These are phyloP conservation scores for Candida rishiriensis DNA, from an alignment of 805 yeast species.

Conservation along the genomic window DNA sequence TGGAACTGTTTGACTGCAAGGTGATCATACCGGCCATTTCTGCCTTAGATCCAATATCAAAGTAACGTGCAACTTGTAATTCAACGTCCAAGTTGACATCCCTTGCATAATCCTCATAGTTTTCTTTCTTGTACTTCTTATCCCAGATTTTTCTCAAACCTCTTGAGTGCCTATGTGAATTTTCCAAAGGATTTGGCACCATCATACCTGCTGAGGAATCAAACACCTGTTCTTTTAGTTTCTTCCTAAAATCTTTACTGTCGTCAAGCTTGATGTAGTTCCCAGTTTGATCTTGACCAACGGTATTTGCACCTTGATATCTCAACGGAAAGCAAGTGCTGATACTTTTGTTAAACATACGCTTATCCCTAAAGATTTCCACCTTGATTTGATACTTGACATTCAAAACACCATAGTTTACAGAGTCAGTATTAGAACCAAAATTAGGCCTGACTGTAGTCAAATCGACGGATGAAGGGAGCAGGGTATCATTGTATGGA, in stretches of 20 bases:
- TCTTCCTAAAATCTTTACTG: not conserved
- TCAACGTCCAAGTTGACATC: slow-evolving; percentile 5
- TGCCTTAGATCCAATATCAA: slow-evolving; percentile 5
- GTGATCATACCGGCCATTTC: slow-evolving; percentile 2
- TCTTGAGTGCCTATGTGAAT: slow-evolving; percentile 8
- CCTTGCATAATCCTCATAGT: slow-evolving; percentile 3
- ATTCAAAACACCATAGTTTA: not conserved
- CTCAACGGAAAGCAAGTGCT: not conserved
- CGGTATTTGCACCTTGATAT: slow-evolving; percentile 5
- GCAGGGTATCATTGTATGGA: no score
- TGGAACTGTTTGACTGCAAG: slow-evolving; percentile 1
- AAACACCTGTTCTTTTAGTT: slow-evolving; percentile 8
- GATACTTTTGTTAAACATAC: not conserved
- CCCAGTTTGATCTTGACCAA: not conserved
- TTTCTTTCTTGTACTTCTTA: slow-evolving; percentile 5
- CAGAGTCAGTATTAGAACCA: not conserved
- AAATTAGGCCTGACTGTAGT: not conserved
- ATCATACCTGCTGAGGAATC: slow-evolving; percentile 7
- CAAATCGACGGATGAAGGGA: not conserved
- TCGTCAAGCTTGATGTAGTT: not conserved
- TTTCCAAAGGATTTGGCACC: slow-evolving; percentile 9
- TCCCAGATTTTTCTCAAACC: slow-evolving; percentile 5
- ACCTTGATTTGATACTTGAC: slow-evolving; percentile 1
- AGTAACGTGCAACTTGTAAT: not conserved
- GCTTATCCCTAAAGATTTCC: not conserved